Evolutionary conservation across 345 rosid species (phyloP).

Genomic region (Schrenkiella parvula): DNA sequence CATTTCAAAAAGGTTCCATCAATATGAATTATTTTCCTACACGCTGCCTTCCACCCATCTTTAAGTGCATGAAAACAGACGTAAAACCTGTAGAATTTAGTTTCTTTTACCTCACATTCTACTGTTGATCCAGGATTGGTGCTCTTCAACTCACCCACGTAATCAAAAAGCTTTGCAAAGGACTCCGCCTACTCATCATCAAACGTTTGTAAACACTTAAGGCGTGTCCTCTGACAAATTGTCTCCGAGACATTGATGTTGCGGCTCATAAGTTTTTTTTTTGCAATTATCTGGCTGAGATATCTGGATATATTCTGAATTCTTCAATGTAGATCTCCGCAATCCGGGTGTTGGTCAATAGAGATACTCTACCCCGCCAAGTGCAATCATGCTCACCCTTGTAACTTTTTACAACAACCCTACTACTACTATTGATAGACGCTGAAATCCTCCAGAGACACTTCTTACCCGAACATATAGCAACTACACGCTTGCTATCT

Average conservation of each 20-base stretch:
- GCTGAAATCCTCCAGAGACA: not conserved
- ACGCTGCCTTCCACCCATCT: not conserved
- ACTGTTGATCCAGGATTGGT: not conserved
- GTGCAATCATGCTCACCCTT: no score
- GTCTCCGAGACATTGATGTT: not conserved
- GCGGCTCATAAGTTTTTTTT: not conserved
- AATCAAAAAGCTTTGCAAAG: not conserved
- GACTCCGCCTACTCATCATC: not conserved
- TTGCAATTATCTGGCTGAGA: not conserved
- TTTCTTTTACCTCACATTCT: not conserved
- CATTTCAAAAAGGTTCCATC: not conserved
- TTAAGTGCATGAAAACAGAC: not conserved
- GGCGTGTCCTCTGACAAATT: not conserved
- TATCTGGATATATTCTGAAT: not conserved
- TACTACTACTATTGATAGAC: no score
- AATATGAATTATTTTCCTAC: not conserved
- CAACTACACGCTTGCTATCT: not conserved
- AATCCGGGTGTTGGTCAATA: not conserved
- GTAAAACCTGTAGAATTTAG: not conserved
- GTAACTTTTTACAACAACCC: no score
- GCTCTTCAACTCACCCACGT: not conserved
- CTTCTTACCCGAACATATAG: not conserved
- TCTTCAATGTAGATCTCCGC: not conserved
- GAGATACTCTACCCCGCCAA: not conserved
- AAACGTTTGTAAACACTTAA: not conserved